Base-by-base conservation (phyloP, 176 grass and related monocot genomes). In the Cymbopogon citratus region DNA sequence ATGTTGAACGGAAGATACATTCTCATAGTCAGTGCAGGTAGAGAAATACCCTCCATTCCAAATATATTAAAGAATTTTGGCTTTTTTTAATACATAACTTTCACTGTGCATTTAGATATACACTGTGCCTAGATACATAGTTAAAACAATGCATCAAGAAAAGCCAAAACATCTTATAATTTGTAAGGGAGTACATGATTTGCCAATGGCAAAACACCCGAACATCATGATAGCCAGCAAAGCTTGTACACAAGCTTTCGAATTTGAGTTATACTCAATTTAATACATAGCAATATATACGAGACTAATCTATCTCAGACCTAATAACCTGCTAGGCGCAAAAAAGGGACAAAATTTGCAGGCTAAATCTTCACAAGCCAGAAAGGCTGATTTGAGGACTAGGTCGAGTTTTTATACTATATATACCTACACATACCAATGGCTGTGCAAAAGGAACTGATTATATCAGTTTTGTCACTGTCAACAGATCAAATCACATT, bases 271-370 rank as follows among this genome's bases (percentile, higher is more conserved):
- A 39, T 33, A 33, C 40, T 86, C 34, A 29, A 77, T 68, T 82
- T 83, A 79, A 85, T 63, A 74, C 67, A 79, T 87, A 52, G 23
- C 11, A 61, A 64, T 62, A 75, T 64, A 86, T 73, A 81, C 29
- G 46, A 12, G 45, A 78, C 41, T 79, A 36, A 74, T 61, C 62
- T 79, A 79, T 77, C 60, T 78, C 63, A 63, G 69, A 61, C 51
- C 74, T 68, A 34, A 63, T 70, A 85, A 76, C 75, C 84, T 69
- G 84, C 84, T 69, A 69, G 80, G 74, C 40, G 69, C 69, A 62
- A 83, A 90, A 90, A 90, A 45, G 75, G 74, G 69, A 70, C 84
- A 83, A 90, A 90, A 87, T 75, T 86, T 68, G 84, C 88, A 90
- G 84, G 84, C 63, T 33, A 75, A 74, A 83, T 26, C 61, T 75